Evolutionary conservation across 148 eudicot genomes (phyloP).

Genomic region (Bassia scoparia): DNA sequence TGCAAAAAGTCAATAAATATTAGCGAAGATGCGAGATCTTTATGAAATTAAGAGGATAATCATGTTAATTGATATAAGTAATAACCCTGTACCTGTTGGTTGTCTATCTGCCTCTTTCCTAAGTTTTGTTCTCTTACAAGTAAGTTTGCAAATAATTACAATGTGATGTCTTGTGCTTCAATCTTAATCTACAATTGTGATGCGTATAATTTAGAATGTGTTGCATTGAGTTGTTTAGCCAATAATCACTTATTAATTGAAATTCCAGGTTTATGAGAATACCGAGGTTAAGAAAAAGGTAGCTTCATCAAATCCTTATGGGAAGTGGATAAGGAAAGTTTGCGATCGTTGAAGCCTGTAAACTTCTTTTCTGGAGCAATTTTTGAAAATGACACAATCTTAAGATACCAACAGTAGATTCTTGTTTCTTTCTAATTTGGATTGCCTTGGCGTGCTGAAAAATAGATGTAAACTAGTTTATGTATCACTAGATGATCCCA

Average conservation of each 20-base stretch:
- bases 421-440: slow-evolving; percentile 15
- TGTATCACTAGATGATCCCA: slow-evolving; percentile 6
- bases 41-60: not conserved
- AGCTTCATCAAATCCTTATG: slow-evolving; percentile 78
- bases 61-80: not conserved
- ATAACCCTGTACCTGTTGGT: not conserved
- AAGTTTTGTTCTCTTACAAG: not conserved
- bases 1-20: not conserved
- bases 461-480: not conserved
- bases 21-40: not conserved
- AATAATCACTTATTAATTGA: slow-evolving; percentile 6
- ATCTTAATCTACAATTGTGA: not conserved
- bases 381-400: slow-evolving; percentile 74
- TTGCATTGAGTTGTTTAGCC: not conserved
- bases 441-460: slow-evolving; percentile 11
- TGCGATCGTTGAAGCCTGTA: slow-evolving; percentile 64
- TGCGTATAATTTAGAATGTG: not conserved
- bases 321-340: slow-evolving; percentile 79
- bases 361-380: slow-evolving; percentile 66
- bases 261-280: slow-evolving; percentile 85
- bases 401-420: slow-evolving; percentile 86
- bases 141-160: not conserved
- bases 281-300: slow-evolving; percentile 92
- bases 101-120: not conserved
- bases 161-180: not conserved